phyloP scores from a whole-genome alignment of 202 grass and related monocot genomes.

The Hordeum pubiflorum region DNA sequence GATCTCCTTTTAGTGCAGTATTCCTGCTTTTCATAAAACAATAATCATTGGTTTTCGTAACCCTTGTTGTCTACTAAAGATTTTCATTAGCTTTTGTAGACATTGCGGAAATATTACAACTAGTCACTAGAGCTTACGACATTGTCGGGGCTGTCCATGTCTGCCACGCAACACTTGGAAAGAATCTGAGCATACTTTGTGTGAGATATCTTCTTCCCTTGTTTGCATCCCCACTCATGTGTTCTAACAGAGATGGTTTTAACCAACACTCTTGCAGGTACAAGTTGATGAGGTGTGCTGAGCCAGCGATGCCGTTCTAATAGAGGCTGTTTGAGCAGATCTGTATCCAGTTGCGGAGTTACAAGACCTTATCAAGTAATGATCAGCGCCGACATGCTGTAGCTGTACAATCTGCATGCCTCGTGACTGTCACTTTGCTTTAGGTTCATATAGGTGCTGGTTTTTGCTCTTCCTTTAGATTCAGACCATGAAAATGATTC shows the following conservation, averaged over 20 bases:
- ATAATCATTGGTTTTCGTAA: background rate
- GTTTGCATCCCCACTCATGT: background rate
- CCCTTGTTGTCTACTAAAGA: background rate
- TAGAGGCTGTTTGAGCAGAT: background rate
- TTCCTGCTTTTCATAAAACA: background rate
- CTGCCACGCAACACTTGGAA: background rate
- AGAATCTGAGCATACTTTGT: background rate
- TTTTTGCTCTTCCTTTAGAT: constrained; percentile 3
- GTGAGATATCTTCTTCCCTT: background rate
- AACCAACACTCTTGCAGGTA: constrained; percentile 12
- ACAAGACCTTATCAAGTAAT: background rate
- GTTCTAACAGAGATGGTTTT: background rate
- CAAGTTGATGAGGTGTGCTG: background rate
- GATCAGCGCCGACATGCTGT: background rate
- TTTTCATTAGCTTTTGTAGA: background rate
- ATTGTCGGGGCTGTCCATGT: background rate
- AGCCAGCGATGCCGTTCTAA: background rate
- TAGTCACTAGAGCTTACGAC: background rate
- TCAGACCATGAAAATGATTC: constrained; percentile 8
- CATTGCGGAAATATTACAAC: background rate
- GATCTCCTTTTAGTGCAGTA: background rate
- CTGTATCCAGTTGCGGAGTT: background rate
- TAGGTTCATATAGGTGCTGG: background rate
- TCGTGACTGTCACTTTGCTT: constrained; percentile 8
- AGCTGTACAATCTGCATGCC: background rate